Conservation (phyloP, 2,329 filamentous ascomycete species). For the Cytospora mali region DNA sequence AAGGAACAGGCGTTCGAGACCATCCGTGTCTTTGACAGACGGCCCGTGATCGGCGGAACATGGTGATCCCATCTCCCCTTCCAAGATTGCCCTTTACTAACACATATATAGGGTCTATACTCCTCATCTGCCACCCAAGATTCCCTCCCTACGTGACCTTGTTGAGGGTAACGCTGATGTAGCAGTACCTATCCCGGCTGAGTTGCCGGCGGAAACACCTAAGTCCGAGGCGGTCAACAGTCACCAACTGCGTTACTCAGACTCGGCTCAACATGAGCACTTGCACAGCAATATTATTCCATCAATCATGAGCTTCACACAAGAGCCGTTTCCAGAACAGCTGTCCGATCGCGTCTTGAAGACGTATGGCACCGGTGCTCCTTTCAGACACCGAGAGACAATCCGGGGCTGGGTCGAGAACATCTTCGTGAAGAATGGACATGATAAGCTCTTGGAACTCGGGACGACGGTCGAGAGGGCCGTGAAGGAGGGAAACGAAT, state of each 20-base stretch:
- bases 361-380: slow-evolving; percentile 55
- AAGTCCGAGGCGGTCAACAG: slow-evolving; percentile 39
- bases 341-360: slow-evolving; percentile 46
- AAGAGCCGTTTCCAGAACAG: slow-evolving; percentile 50
- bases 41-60: slow-evolving; percentile 61
- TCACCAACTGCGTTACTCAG: slow-evolving; percentile 49
- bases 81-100: not conserved
- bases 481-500: slow-evolving; percentile 48
- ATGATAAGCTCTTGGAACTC: slow-evolving; percentile 45
- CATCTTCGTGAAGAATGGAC: slow-evolving; percentile 36
- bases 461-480: slow-evolving; percentile 61
- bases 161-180: slow-evolving; percentile 48
- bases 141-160: slow-evolving; percentile 38
- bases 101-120: slow-evolving; percentile 35
- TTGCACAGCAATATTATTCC: slow-evolving; percentile 62
- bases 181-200: slow-evolving; percentile 44
- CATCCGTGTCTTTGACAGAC: slow-evolving; percentile 64
- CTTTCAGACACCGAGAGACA: slow-evolving; percentile 57
- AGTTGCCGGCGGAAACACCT: slow-evolving; percentile 46
- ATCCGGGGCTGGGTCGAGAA: slow-evolving; percentile 57
- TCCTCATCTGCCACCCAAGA: slow-evolving; percentile 38
- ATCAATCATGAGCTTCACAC: slow-evolving; percentile 57
- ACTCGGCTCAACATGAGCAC: slow-evolving; percentile 58
- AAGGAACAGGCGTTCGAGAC: slow-evolving; percentile 61
- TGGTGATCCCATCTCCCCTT: slow-evolving; percentile 50